phyloP scores from a whole-genome alignment of 371 early-diverging fungal genomes.

The Saksenaea oblongispora region DNA sequence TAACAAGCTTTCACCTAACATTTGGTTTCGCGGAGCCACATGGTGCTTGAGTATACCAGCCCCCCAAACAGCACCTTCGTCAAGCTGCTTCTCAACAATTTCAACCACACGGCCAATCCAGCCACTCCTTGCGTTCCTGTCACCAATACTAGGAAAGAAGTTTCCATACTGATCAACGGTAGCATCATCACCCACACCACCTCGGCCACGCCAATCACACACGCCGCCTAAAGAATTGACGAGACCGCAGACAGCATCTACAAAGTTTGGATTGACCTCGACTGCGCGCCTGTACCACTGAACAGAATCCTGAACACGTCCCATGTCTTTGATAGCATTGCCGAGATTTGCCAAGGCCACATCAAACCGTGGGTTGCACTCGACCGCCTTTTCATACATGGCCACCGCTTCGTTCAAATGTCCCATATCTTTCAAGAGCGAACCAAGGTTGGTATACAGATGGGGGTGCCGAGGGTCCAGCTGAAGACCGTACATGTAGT shows the following conservation, averaged over 20 bases:
- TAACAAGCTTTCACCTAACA: constrained; percentile 32
- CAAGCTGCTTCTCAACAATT: constrained; percentile 79
- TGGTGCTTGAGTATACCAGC: constrained; percentile 39
- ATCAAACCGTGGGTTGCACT: constrained; percentile 84
- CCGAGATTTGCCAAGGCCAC: constrained; percentile 92
- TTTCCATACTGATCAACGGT: constrained; percentile 42
- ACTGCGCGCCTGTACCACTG: constrained; percentile 86
- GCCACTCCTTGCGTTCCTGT: constrained; percentile 48
- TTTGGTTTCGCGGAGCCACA: constrained; percentile 9
- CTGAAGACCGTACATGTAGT: constrained; percentile 85
- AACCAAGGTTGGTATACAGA: constrained; percentile 88
- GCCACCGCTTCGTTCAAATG: constrained; percentile 79
- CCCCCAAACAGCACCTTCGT: constrained; percentile 65
- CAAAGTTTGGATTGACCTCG: constrained; percentile 86
- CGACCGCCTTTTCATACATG: constrained; percentile 90
- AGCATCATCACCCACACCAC: constrained; percentile 50
- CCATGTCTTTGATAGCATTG: constrained; percentile 88
- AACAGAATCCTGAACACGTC: constrained; percentile 86
- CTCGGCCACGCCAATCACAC: constrained; percentile 90
- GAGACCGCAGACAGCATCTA: constrained; percentile 89
- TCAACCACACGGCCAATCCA: constrained; percentile 81
- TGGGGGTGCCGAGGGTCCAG: constrained; percentile 88
- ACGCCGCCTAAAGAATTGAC: constrained; percentile 86
- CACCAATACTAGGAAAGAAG: constrained; percentile 23
- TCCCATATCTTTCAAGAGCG: constrained; percentile 86